Base-by-base conservation (phyloP, 352 stramenopile genomes). In the Pythium graminicola region DNA sequence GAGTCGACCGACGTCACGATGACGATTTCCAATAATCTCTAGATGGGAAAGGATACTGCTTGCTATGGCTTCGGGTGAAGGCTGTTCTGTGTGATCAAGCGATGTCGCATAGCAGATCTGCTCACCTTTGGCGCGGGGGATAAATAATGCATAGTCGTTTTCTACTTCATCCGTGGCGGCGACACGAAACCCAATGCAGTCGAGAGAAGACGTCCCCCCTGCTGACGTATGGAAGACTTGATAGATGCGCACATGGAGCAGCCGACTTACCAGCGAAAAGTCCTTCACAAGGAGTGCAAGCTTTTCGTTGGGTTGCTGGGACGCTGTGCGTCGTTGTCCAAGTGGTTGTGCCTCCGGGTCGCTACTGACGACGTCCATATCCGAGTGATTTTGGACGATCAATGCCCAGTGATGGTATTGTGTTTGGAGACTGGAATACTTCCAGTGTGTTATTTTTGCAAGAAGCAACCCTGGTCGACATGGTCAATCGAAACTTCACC, bases 21-120 rank as follows among this genome's bases (percentile, higher is more conserved):
- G 72, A 29, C 70, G 73, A 57, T 85, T 86, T 19, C 77, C 77
- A n/a, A 78, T 70, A 36, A 88, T 85, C 28, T 72, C 77, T 31
- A 88, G 55, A 27, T 83, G 64, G 3, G 60, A 40, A n/a, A 85
- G 54, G 29, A 88, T 69, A 20, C 65, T 69, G 36, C 68, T 71
- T 5, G 69, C 74, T 44, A 86, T 70, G 3, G 38, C 58, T 17
- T 83, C 75, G 0, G 57, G 28, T 1, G 50, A 49, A 1, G 46
- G 23, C 24, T 20, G 4, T 5, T 31, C 39, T 4, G 7, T 32
- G 4, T 19, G n/a, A 20, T 27, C 57, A 27, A 60, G 48, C 5
- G 65, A 67, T 7, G 59, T 51, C 11, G 62, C 50, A 31, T 46
- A 57, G 19, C 69, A 68, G 33, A 88, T 41, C 23, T 74, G 69